Conservation (phyloP, 352 stramenopile species). For the Elongisporangium prolatum region DNA sequence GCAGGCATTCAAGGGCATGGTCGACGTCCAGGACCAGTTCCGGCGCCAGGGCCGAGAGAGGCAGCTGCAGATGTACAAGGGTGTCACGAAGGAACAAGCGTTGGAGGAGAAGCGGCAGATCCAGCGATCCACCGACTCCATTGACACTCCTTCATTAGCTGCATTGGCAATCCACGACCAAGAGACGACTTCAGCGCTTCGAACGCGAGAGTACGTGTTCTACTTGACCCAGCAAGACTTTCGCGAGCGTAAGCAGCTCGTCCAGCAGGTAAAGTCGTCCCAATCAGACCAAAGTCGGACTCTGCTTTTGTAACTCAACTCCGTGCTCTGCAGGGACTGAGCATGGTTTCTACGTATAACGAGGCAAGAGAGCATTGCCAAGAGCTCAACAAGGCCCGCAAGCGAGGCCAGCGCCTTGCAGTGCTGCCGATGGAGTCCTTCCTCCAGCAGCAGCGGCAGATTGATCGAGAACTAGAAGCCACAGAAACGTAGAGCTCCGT, state of each 20-base stretch:
- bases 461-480: too few relatives aligned
- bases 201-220: slow-evolving; percentile 49
- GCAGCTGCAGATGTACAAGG: slow-evolving; percentile 28
- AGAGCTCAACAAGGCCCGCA: slow-evolving; percentile 38
- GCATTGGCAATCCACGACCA: background rate
- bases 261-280: slow-evolving; percentile 30
- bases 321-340: slow-evolving; percentile 30
- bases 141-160: background rate
- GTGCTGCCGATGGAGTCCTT: slow-evolving; percentile 45
- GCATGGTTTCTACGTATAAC: slow-evolving; percentile 43
- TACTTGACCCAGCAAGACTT: slow-evolving; percentile 53
- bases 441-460: slow-evolving; percentile 18
- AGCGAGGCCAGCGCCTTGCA: slow-evolving; percentile 41
- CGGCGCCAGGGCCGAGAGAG: slow-evolving; percentile 18
- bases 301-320: background rate
- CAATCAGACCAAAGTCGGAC: background rate
- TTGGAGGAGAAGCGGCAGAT: slow-evolving; percentile 15
- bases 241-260: slow-evolving; percentile 45
- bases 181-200: slow-evolving; percentile 1
- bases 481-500: too few relatives aligned
- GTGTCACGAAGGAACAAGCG: slow-evolving; percentile 37
- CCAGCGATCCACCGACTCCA: slow-evolving; percentile 4
- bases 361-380: slow-evolving; percentile 37
- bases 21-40: slow-evolving; percentile 48
- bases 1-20: slow-evolving; percentile 49